Percentiles rank a stretch among this genome's conserved stretches.
Evolutionary conservation across 192 early-diverging fungal genomes (phyloP).

Genomic region (Linnemannia exigua): DNA sequence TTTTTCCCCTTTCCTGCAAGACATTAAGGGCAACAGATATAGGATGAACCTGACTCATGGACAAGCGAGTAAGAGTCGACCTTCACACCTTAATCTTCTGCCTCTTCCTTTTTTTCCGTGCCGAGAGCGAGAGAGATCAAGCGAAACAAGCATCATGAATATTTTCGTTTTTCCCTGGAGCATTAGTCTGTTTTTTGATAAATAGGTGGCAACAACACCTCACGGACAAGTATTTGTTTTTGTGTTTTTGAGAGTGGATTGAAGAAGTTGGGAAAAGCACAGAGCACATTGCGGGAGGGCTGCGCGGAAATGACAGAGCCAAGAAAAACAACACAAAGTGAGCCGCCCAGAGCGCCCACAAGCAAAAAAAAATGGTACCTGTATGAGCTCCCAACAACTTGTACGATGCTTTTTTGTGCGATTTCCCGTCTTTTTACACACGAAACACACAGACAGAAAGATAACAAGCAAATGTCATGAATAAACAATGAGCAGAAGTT

Average conservation of each 20-base stretch:
- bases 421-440: background rate
- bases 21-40: background rate
- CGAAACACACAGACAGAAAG: background rate
- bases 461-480: slow-evolving; percentile 3
- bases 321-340: background rate
- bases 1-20: background rate
- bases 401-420: background rate
- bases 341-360: slow-evolving; percentile 1
- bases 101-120: background rate
- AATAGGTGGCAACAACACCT: background rate
- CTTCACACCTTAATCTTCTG: background rate
- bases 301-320: slow-evolving; percentile 4
- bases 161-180: background rate
- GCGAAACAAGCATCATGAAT: background rate
- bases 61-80: background rate
- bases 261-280: background rate
- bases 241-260: background rate
- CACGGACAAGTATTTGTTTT: too few relatives aligned
- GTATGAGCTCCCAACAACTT: background rate
- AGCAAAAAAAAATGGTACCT: background rate
- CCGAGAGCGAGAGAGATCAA: background rate
- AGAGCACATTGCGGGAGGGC: slow-evolving; percentile 4
- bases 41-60: background rate
- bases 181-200: background rate
- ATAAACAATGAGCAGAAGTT: background rate